Conservation (phyloP, 768 basidiomycete genomes). For the Neoboletus subvelutipes region DNA sequence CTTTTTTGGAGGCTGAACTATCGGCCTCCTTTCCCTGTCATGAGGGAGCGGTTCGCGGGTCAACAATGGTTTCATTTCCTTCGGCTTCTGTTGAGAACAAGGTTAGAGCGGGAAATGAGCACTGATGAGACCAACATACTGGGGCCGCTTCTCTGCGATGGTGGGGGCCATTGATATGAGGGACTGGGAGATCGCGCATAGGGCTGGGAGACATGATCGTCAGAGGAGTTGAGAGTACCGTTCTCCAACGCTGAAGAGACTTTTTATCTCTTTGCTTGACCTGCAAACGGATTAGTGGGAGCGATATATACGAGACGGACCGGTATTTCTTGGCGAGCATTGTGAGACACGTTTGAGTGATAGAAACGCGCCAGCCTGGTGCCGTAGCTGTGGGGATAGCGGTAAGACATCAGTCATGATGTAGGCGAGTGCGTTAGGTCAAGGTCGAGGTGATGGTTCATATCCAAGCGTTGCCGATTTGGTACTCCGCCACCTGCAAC, state of each 20-base stretch:
- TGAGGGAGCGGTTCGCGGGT: conserved; percentile 24
- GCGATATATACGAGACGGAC: conserved; percentile 30
- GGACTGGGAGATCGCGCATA: conserved; percentile 13
- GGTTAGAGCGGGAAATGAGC: conserved; percentile 13
- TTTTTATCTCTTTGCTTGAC: conserved; percentile 9
- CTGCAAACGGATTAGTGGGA: conserved; percentile 12
- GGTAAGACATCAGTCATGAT: conserved; percentile 24
- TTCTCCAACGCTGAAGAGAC: conserved; percentile 12
- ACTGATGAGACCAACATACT: conserved; percentile 20
- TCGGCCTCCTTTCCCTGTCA: conserved; percentile 25
- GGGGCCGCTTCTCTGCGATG: conserved; percentile 21
- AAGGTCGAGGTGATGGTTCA: conserved; percentile 31
- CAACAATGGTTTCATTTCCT: conserved; percentile 18
- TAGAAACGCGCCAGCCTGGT: conserved; percentile 35
- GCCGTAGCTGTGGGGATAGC: conserved; percentile 33
- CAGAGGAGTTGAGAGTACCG: conserved; percentile 9
- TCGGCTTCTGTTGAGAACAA: conserved; percentile 21
- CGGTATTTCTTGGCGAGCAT: conserved; percentile 21
- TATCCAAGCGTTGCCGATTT: conserved; percentile 31
- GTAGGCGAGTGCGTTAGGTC: conserved; percentile 28
- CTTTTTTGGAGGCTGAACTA: conserved; percentile 15
- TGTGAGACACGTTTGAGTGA: conserved; percentile 27
- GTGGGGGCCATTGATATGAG: conserved; percentile 6
- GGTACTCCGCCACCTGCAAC: conserved; percentile 30
- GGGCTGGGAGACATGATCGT: conserved; percentile 12